These are phyloP conservation scores for Panellus pusillus DNA, from an alignment of 768 basidiomycete species.

Conservation along the genomic window DNA sequence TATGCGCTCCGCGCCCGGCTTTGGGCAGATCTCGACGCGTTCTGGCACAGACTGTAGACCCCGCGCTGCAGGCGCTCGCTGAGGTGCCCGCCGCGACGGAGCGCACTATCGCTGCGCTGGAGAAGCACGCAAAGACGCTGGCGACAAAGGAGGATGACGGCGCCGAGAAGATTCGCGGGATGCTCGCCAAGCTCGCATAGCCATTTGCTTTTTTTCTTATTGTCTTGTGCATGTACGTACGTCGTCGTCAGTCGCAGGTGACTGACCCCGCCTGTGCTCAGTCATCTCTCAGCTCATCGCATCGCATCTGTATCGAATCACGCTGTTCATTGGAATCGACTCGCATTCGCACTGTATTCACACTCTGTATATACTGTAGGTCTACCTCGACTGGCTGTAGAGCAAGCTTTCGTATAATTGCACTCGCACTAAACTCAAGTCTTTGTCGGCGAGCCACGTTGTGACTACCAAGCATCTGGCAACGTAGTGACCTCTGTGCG, in stretches of 20 bases:
- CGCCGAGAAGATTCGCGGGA: slow-evolving; percentile 18
- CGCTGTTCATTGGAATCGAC: background rate
- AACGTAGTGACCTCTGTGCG: too few species aligned
- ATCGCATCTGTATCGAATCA: background rate
- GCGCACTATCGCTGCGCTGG: slow-evolving; percentile 47
- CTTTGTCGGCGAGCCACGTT: too few species aligned
- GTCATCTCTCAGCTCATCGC: too few species aligned
- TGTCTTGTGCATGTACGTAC: background rate
- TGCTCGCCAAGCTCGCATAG: slow-evolving; percentile 15
- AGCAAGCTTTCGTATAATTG: too few species aligned
- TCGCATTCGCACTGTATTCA: background rate
- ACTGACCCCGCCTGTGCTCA: too few species aligned
- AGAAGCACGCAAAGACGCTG: slow-evolving; percentile 51
- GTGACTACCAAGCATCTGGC: too few species aligned
- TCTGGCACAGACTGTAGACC: slow-evolving; percentile 42
- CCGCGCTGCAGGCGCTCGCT: slow-evolving; percentile 40
- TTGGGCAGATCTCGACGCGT: slow-evolving; percentile 48
- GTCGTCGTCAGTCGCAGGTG: too few species aligned
- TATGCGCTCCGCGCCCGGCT: slow-evolving; percentile 49
- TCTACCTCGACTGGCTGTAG: too few species aligned
- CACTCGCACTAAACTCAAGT: too few species aligned
- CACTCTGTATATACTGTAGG: background rate
- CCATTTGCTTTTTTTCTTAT: background rate
- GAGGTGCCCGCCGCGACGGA: slow-evolving; percentile 54
- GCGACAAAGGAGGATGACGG: slow-evolving; percentile 33